Conservation (phyloP, 257 asterid genomes). For the Lycium barbarum region DNA sequence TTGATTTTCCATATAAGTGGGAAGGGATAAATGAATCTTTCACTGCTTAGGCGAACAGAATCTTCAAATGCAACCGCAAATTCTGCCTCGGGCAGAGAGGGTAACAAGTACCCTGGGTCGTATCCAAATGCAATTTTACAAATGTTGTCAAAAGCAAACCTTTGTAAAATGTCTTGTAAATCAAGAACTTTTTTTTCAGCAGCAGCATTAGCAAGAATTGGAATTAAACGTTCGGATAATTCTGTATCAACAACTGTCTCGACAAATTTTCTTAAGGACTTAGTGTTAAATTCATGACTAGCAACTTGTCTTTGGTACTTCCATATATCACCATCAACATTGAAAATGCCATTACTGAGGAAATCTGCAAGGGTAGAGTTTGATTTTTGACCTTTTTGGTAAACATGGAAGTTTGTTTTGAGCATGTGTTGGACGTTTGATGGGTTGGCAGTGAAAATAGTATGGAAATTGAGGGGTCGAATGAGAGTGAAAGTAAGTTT, state of each 20-base stretch:
- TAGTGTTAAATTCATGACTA: slow-evolving; percentile 57
- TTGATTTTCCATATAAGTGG: slow-evolving; percentile 49
- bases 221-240: slow-evolving; percentile 43
- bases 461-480: slow-evolving; percentile 30
- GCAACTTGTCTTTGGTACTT: slow-evolving; percentile 55
- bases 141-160: slow-evolving; percentile 53
- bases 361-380: slow-evolving; percentile 32
- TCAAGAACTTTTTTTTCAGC: slow-evolving; percentile 24
- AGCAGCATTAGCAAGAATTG: slow-evolving; percentile 40
- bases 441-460: slow-evolving; percentile 47
- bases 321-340: slow-evolving; percentile 54
- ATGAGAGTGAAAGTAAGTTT: slow-evolving; percentile 43
- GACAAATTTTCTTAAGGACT: slow-evolving; percentile 47
- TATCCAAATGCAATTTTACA: slow-evolving; percentile 55
- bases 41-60: slow-evolving; percentile 37
- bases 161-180: slow-evolving; percentile 40
- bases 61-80: slow-evolving; percentile 49
- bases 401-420: slow-evolving; percentile 43
- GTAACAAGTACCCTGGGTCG: slow-evolving; percentile 46
- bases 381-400: slow-evolving; percentile 42
- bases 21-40: slow-evolving; percentile 27
- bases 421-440: slow-evolving; percentile 47
- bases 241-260: slow-evolving; percentile 46
- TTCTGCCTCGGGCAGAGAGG: slow-evolving; percentile 41
- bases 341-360: slow-evolving; percentile 54